Conservation (phyloP, 2,329 filamentous ascomycete species). For the Hansfordia pulvinata region DNA sequence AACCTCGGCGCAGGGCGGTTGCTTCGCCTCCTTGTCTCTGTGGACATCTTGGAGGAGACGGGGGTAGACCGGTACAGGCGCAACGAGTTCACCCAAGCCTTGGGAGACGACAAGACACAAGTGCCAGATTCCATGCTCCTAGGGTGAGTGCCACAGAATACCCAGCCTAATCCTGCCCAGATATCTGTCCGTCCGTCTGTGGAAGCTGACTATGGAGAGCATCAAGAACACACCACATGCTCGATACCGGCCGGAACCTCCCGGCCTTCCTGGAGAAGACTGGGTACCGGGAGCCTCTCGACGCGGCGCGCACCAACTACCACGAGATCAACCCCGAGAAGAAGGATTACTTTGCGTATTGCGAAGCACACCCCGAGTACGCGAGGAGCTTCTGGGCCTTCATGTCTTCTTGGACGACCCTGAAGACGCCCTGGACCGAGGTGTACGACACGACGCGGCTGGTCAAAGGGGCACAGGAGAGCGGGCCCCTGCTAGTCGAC, state of each 20-base stretch:
- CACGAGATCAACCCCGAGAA: conserved; percentile 8
- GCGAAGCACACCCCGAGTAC: conserved; percentile 13
- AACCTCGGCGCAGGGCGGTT: too few species aligned
- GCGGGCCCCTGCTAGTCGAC: conserved; percentile 18
- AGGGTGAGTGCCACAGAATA: too few species aligned
- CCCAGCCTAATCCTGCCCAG: too few species aligned
- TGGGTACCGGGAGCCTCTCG: conserved; percentile 17
- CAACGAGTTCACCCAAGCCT: conserved; percentile 15
- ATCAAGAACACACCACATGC: too few species aligned
- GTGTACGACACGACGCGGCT: conserved; percentile 12
- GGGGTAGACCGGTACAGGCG: conserved; percentile 15
- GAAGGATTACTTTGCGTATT: conserved; percentile 19
- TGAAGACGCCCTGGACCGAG: conserved; percentile 20
- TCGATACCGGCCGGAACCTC: conserved; percentile 15
- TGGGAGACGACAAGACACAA: conserved; percentile 17
- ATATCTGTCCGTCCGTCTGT: too few species aligned
- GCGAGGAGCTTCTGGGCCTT: conserved; percentile 18
- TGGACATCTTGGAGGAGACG: conserved; percentile 17
- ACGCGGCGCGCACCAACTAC: conserved; percentile 13
- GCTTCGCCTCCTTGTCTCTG: conserved; percentile 15
- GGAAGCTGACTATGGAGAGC: too few species aligned
- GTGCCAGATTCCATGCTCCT: conserved; percentile 15
- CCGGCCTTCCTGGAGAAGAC: conserved; percentile 18
- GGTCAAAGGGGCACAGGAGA: conserved; percentile 7
- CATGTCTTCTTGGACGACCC: conserved; percentile 19